phyloP scores from a whole-genome alignment of 257 asterid genomes.

The Solanum neorickii region DNA sequence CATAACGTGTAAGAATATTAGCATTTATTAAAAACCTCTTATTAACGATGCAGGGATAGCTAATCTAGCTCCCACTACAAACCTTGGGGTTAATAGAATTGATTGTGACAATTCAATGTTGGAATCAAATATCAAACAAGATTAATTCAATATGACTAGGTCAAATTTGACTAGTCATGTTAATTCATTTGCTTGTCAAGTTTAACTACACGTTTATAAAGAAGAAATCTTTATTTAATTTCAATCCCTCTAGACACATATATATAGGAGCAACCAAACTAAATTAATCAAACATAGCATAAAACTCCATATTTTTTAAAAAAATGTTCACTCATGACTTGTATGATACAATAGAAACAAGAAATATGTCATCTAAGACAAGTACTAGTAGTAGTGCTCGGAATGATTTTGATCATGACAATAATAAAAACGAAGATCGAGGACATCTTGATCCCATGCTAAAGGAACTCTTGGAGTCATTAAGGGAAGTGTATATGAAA shows the following conservation, averaged over 20 bases:
- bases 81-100: neutral
- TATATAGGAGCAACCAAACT: neutral
- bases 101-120: neutral
- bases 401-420: neutral
- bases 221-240: neutral
- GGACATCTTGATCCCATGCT: conserved; percentile 24
- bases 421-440: conserved; percentile 49
- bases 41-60: neutral
- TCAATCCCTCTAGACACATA: neutral
- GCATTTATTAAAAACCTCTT: too few species aligned
- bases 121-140: neutral
- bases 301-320: neutral
- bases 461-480: conserved; percentile 21
- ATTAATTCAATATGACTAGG: neutral
- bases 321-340: neutral
- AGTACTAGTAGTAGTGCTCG: neutral
- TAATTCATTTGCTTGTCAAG: neutral
- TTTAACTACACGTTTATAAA: neutral
- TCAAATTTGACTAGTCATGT: neutral
- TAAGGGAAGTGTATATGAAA: conserved; percentile 24
- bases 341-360: neutral
- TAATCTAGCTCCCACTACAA: neutral
- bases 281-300: neutral
- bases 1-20: too few species aligned
- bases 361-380: neutral